Base-by-base conservation (phyloP, 345 rosid species). In the Anacardium occidentale region DNA sequence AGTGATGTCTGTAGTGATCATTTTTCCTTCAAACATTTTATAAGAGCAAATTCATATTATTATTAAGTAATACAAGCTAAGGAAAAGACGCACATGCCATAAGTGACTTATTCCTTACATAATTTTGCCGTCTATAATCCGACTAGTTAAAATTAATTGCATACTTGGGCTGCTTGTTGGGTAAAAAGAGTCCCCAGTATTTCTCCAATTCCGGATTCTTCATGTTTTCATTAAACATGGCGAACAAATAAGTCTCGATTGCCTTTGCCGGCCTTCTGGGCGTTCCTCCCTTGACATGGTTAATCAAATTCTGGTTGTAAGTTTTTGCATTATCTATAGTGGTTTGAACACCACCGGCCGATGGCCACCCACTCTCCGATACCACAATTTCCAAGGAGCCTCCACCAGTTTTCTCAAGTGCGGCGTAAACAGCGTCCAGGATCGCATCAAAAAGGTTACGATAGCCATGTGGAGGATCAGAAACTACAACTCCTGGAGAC, bases 311-410 rank as follows among this genome's bases (percentile, higher is more conserved):
- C 59, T 79, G 81, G 63, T 79, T 78, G 59, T 88, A 86, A 64
- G 76, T 83, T 71, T 76, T 81, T 8, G 96, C 96, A 58, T 90
- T 86, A 0, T 81, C 86, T 4, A 72, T 17, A 20, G 54, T 74
- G 0, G 93, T 68, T 20, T 78, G 86, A 65, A 88, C 90, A 0
- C 82, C 93, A 62, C 90, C 93, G 0, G 70, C 78, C 0, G 90
- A 73, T 0, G 96, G 91, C 92, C 96, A 90, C 17, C 96, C 91
- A 10, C 78, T 83, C 76, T 90, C 92, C 0, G 92, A 81, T 10
- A 88, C 82, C 11, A 90, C 96, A 0, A 90, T 78, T 29, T 74
- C 73, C 22, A 90, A 32, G 4, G 88, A 81, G 20, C 83, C 82
- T 0, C 88, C 89, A 3, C 79, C 64, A 4, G 83, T 8, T 75